These are phyloP conservation scores for Aphanomyces stellatus DNA, from an alignment of 352 stramenopile genomes.

Conservation along the genomic window DNA sequence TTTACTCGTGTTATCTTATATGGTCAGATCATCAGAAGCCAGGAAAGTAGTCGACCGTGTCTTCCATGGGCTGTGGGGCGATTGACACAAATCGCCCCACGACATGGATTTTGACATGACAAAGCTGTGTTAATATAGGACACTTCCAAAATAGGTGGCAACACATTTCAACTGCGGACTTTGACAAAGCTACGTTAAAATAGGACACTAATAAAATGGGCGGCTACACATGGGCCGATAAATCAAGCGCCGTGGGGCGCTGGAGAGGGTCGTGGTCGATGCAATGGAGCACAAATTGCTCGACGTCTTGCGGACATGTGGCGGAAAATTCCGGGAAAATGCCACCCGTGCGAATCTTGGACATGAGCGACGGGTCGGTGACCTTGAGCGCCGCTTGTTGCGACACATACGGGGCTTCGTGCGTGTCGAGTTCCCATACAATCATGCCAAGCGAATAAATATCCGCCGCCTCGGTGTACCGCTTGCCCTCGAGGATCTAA, in stretches of 20 bases:
- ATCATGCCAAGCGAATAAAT: conserved; percentile 9
- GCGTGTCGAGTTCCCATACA: conserved; percentile 4
- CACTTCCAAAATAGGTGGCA: too few species aligned
- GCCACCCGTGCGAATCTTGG: background rate
- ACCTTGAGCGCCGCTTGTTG: background rate
- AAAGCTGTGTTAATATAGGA: too few species aligned
- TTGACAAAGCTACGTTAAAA: too few species aligned
- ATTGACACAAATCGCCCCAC: too few species aligned
- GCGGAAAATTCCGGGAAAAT: background rate
- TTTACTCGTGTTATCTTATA: too few species aligned
- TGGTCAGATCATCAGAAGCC: too few species aligned
- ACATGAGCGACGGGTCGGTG: background rate
- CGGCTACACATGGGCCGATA: too few species aligned
- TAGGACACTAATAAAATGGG: too few species aligned
- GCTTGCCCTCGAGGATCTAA: background rate
- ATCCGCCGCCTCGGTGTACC: background rate
- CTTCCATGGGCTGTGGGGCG: too few species aligned
- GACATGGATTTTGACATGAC: too few species aligned
- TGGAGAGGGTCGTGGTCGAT: background rate
- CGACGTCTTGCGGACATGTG: background rate
- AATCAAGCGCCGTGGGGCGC: background rate
- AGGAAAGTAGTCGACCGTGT: too few species aligned
- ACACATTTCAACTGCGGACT: too few species aligned
- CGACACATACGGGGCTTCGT: background rate
- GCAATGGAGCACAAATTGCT: background rate